Evolutionary conservation across 345 rosid genomes (phyloP), one percentile per base, ranked within the genome.

Genomic region (Gossypium thurberi): DNA sequence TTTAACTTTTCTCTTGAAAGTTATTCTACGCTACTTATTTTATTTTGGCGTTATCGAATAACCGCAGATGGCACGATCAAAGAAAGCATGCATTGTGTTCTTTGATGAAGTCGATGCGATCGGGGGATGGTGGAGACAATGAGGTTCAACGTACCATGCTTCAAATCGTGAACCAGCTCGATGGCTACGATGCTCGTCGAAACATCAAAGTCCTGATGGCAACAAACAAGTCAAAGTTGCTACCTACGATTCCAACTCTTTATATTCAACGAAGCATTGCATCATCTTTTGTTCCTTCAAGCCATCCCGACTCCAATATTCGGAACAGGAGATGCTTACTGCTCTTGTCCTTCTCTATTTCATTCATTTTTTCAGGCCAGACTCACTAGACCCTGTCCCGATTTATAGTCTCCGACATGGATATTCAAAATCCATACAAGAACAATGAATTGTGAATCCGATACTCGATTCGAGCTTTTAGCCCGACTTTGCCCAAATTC

Each of bases 181-280:
- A 56, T 56, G 60, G 60, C 60, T 56, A 20, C 21, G 60, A 56
- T 56, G 60, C 60, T 56, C 60, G 60, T 56, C 26, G 60, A 56
- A 56, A 56, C 60, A 56, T 21, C 60, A 56, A 56, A 21, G 60
- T 56, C 28, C 60, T 56, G 14, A 56, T 56, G 60, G 60, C 60
- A 56, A 56, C 60, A 56, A 56, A 56, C 60, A 56, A 28, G 60
- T 56, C 26, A 21, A 56, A 56, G 26, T 55, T 18, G 59, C 59
- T 18, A n/a, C 9, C 59, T 55, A 18, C 59, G n/a, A 52, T 52
- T 52, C n/a, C n/a, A 52, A 56, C 60, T 56, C 60, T 21, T 56
- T 21, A 10, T 21, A 56, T 10, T 56, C 60, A 21, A 56, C 14
- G 26, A 56, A 20, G 26, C 1, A 0, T 56, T 56, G 60, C 60